These are phyloP conservation scores for Candida ponderosae DNA, from an alignment of 805 yeast genomes.

Conservation along the genomic window DNA sequence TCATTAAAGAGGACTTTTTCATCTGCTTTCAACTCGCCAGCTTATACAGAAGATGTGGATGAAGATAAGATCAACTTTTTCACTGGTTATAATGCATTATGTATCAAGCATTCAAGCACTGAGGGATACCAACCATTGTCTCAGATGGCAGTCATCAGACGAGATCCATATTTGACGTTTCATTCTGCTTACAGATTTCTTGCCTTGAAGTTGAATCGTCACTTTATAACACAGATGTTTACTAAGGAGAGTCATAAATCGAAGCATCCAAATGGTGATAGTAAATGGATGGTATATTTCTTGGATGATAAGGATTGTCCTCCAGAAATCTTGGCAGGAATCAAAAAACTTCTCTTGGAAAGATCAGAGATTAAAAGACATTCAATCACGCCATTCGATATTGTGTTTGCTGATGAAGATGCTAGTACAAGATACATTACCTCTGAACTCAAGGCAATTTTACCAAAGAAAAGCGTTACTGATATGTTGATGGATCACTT, in stretches of 20 bases:
- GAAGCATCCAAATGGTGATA: background rate
- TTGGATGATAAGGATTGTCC: background rate
- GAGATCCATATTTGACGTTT: constrained; percentile 1
- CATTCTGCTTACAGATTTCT: background rate
- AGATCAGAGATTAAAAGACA: background rate
- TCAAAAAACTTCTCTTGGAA: background rate
- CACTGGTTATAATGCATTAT: background rate
- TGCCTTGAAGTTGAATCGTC: background rate
- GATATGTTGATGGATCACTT: background rate
- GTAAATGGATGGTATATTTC: background rate
- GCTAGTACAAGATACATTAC: background rate
- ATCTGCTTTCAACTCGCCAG: no score
- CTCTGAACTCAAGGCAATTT: background rate
- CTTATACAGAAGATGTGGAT: no score
- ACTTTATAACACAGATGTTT: no score
- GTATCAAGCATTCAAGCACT: constrained; percentile 1
- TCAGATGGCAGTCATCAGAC: background rate
- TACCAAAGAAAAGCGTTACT: background rate
- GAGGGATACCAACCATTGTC: constrained; percentile 1
- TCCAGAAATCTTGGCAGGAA: background rate
- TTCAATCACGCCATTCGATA: background rate
- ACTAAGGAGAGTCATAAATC: background rate
- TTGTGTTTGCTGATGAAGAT: background rate
- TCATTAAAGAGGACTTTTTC: no score
- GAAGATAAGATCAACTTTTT: background rate